Evolutionary conservation across 306 rosid genomes (phyloP), one percentile per base, ranked within the genome.

Genomic region (Purshia tridentata): DNA sequence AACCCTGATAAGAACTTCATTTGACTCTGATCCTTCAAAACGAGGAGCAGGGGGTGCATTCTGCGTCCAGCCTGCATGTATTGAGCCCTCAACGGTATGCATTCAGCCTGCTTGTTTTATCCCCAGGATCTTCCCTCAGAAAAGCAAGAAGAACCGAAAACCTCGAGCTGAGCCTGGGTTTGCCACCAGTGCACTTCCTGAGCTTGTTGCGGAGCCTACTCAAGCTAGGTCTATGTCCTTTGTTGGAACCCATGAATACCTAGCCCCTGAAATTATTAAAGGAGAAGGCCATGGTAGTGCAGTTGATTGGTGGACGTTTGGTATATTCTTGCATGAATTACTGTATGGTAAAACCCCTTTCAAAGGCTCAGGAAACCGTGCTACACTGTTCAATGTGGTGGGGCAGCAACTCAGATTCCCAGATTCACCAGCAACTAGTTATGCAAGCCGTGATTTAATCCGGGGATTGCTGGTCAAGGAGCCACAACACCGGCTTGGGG

Each of bases 261-360:
- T 94, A 59, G 99, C 99, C 76, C 99, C 99, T 22, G 99, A 94
- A 84, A 91, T 94, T 16, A 94, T 94, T 80, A 91, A 90, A 75
- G 97, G 97, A 64, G 98, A 94, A 81, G 99, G 99, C 70, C 99
- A 94, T 75, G 99, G 99, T 66, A 94, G 99, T 72, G 99, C 99
- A 46, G 99, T 94, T 66, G 99, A 94, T 78, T 94, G 99, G 99
- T 94, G 99, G 99, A 94, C 99, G 23, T 94, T 94, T 78, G 99
- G 99, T 61, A 90, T 94, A 70, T 94, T 94, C 88, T 78, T 94
- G 88, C 98, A 94, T 5, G 99, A 94, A 61, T 84, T 94, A 16
- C 82, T 94, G 41, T 94, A 91, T 39, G 97, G 99, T n/a, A 94
- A 91, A 79, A 94, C 99, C 35, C 99, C 99, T 39, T 94, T 94